A percentile compares a stretch with the other conserved stretches of the same genome.
These are phyloP conservation scores for Cladobotryum mycophilum DNA, from an alignment of 2,329 filamentous ascomycete genomes.

Conservation along the genomic window DNA sequence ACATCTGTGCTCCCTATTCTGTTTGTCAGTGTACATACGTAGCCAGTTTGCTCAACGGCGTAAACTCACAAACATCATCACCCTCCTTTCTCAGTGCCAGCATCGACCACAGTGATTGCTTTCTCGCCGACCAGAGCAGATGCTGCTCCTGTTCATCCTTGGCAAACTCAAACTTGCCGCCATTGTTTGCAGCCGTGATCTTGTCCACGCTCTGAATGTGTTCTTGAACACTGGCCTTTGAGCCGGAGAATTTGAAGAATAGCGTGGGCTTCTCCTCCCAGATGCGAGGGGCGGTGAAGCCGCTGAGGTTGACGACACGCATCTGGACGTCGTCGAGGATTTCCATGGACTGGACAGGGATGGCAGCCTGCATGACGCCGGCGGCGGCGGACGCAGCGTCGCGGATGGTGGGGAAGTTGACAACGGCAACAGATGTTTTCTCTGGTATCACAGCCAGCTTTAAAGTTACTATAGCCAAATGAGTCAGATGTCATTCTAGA, in stretches of 20 bases:
- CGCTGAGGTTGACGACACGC: constrained; percentile 70
- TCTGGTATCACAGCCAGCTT: constrained; percentile 73
- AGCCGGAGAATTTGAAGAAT: constrained; percentile 83
- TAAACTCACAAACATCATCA: constrained; percentile 62
- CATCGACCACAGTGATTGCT: constrained; percentile 81
- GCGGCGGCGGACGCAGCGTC: constrained; percentile 70
- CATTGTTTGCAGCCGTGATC: constrained; percentile 60
- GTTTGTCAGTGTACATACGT: not conserved
- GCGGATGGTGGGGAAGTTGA: constrained; percentile 70
- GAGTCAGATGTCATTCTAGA: not conserved
- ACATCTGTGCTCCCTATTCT: constrained; percentile 69
- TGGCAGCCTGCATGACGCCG: constrained; percentile 66
- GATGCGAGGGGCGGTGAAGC: constrained; percentile 58
- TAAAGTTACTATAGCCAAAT: constrained; percentile 52
- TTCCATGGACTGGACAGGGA: constrained; percentile 73
- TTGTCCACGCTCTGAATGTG: constrained; percentile 64
- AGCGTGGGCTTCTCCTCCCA: constrained; percentile 74
- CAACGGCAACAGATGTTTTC: constrained; percentile 70
- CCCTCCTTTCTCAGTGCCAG: constrained; percentile 60
- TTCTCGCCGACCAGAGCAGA: constrained; percentile 72
- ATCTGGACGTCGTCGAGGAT: constrained; percentile 88
- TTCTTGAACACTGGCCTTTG: constrained; percentile 68
- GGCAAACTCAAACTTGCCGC: constrained; percentile 70
- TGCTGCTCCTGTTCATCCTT: constrained; percentile 64
- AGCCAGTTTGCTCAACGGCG: not conserved